A percentile compares a stretch with the other conserved stretches of the same genome.
These are phyloP conservation scores for Talaromyces sp. DNA, from an alignment of 2,329 filamentous ascomycete genomes.

Conservation along the genomic window DNA sequence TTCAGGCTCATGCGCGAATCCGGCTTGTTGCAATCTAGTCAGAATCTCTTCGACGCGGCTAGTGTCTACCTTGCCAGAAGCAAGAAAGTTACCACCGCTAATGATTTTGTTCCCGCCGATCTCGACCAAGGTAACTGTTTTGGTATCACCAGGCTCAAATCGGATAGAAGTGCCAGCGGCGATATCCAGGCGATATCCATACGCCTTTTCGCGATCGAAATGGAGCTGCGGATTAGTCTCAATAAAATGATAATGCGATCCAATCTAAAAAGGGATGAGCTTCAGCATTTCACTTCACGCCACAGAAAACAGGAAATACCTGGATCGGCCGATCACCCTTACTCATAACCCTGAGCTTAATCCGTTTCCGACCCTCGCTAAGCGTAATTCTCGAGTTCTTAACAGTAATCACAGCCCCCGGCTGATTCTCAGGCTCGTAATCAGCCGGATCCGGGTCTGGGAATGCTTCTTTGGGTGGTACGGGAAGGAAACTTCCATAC, in stretches of 20 bases:
- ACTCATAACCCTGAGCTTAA: constrained; percentile 73
- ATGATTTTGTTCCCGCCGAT: constrained; percentile 80
- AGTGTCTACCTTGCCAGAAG: constrained; percentile 66
- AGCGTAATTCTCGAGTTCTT: constrained; percentile 63
- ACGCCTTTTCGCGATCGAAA: constrained; percentile 79
- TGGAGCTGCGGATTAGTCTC: constrained; percentile 88
- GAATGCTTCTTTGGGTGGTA: constrained; percentile 68
- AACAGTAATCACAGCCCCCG: constrained; percentile 73
- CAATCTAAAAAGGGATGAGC: constrained; percentile 49
- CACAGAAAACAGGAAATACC: constrained; percentile 43
- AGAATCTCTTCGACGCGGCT: constrained; percentile 64
- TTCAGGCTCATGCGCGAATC: constrained; percentile 74
- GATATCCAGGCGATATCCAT: constrained; percentile 85
- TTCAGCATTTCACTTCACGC: not conserved
- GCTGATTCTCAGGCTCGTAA: constrained; percentile 66
- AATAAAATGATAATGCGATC: constrained; percentile 94
- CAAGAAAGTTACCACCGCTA: constrained; percentile 76
- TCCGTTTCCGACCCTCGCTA: constrained; percentile 70
- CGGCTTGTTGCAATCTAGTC: constrained; percentile 62
- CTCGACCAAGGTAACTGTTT: constrained; percentile 84
- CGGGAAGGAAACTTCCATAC: constrained; percentile 85
- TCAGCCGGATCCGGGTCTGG: constrained; percentile 60
- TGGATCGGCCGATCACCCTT: constrained; percentile 87
- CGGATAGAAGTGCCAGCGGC: constrained; percentile 85
- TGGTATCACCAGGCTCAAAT: constrained; percentile 90